These are phyloP conservation scores for Leishmania aethiopica DNA, from an alignment of 208 protist species.

Conservation along the genomic window DNA sequence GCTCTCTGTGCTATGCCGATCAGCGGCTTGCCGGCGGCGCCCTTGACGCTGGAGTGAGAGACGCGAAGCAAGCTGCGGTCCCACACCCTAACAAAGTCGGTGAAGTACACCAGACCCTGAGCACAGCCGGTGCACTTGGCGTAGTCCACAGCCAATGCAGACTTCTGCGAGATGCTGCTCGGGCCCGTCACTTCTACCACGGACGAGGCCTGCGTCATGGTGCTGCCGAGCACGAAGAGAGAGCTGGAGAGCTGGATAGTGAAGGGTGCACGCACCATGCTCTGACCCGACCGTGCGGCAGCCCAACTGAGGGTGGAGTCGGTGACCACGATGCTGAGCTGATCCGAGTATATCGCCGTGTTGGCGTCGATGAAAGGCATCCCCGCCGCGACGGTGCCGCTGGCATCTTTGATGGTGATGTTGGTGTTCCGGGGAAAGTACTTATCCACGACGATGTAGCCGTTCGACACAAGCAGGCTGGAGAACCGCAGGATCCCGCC, in stretches of 20 bases:
- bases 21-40: constrained; percentile 3
- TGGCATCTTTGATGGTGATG: not conserved
- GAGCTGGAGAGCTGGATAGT: constrained; percentile 8
- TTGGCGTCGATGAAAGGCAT: constrained; percentile 3
- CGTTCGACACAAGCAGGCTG: not conserved
- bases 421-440: constrained; percentile 1
- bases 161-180: not conserved
- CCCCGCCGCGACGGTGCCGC: not conserved
- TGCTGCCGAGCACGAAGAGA: constrained; percentile 5
- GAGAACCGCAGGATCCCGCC: not conserved
- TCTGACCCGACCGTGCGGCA: not conserved
- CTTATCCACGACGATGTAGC: constrained; percentile 1
- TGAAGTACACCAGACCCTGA: constrained; percentile 5
- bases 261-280: not conserved
- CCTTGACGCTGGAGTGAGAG: constrained; percentile 2
- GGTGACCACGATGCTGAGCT: constrained; percentile 1
- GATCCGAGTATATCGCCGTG: not conserved
- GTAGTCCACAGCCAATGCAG: constrained; percentile 5
- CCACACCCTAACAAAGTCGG: not conserved
- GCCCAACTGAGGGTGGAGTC: constrained; percentile 5
- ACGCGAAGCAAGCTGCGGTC: constrained; percentile 8
- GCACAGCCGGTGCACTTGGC: constrained; percentile 9
- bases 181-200: not conserved
- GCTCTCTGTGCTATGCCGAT: not conserved
- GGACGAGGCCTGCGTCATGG: not conserved